phyloP scores from a whole-genome alignment of 2,329 filamentous ascomycete species.

The Stylonectria norvegica region DNA sequence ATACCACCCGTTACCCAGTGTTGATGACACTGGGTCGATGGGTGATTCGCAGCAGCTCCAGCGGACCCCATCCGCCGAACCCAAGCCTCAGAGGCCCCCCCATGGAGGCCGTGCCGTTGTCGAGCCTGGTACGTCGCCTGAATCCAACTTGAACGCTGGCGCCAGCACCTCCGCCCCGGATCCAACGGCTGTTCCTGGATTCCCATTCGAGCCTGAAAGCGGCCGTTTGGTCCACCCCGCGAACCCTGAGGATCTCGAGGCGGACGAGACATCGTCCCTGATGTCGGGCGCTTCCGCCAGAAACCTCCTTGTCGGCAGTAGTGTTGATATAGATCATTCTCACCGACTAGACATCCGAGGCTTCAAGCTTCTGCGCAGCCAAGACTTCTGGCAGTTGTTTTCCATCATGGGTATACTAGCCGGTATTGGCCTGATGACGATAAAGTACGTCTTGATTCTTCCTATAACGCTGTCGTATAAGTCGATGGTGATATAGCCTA shows the following conservation, averaged over 20 bases:
- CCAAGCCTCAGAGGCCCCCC: constrained; percentile 37
- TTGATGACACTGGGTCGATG: constrained; percentile 17
- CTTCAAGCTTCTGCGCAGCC: constrained; percentile 63
- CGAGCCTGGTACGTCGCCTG: constrained; percentile 64
- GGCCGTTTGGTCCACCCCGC: constrained; percentile 24
- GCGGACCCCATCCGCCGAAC: constrained; percentile 41
- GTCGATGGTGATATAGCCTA: too few relatives aligned
- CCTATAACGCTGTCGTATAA: neutral
- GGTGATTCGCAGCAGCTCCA: constrained; percentile 36
- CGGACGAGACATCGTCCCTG: constrained; percentile 77
- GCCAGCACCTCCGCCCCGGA: constrained; percentile 27
- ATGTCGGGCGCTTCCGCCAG: constrained; percentile 60
- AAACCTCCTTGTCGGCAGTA: constrained; percentile 53
- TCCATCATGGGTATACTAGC: constrained; percentile 84
- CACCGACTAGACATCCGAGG: constrained; percentile 90
- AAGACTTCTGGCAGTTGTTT: constrained; percentile 92
- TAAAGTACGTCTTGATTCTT: constrained; percentile 67
- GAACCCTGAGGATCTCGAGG: constrained; percentile 38
- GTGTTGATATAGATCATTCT: constrained; percentile 69
- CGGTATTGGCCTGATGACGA: constrained; percentile 95
- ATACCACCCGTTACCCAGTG: constrained; percentile 56
- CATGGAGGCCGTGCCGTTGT: constrained; percentile 38
- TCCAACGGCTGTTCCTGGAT: constrained; percentile 21
- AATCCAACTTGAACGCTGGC: constrained; percentile 29
- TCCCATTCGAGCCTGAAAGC: constrained; percentile 27